Percentiles rank a stretch among this genome's conserved stretches.
Conservation (phyloP, 805 yeast species). For the Hanseniaspora lindneri region DNA sequence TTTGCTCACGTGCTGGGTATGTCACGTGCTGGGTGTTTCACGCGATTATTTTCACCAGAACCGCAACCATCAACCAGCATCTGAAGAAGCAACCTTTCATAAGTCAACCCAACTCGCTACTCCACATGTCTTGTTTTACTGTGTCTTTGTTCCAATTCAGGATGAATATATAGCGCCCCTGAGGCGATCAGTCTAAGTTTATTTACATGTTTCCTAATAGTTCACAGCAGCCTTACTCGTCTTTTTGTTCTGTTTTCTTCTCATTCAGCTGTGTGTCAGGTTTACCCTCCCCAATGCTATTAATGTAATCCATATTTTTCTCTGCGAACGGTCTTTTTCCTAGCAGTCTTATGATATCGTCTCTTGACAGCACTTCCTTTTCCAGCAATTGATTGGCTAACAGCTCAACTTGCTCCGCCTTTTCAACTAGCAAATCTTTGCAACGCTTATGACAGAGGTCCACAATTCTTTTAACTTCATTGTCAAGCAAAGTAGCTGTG, state of each 20-base stretch:
- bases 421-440: constrained; percentile 52
- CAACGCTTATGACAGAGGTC: constrained; percentile 66
- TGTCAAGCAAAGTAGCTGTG: constrained; percentile 70
- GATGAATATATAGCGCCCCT: too few relatives aligned
- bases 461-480: constrained; percentile 70
- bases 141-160: too few relatives aligned
- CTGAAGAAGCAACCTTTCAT: too few relatives aligned
- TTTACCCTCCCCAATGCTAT: constrained; percentile 47
- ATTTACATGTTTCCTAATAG: background rate
- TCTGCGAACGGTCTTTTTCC: constrained; percentile 92
- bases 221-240: too few relatives aligned
- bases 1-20: too few relatives aligned
- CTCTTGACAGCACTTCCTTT: constrained; percentile 86
- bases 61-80: too few relatives aligned
- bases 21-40: too few relatives aligned
- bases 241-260: background rate
- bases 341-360: constrained; percentile 76
- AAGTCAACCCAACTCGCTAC: too few relatives aligned
- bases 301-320: constrained; percentile 66
- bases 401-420: constrained; percentile 58
- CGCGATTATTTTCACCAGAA: too few relatives aligned
- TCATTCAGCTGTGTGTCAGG: constrained; percentile 23
- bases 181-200: too few relatives aligned
- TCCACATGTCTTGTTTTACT: too few relatives aligned
- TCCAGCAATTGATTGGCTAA: constrained; percentile 77